Base-by-base conservation (phyloP, 2,329 filamentous ascomycete species). In the Bisporella sp. region DNA sequence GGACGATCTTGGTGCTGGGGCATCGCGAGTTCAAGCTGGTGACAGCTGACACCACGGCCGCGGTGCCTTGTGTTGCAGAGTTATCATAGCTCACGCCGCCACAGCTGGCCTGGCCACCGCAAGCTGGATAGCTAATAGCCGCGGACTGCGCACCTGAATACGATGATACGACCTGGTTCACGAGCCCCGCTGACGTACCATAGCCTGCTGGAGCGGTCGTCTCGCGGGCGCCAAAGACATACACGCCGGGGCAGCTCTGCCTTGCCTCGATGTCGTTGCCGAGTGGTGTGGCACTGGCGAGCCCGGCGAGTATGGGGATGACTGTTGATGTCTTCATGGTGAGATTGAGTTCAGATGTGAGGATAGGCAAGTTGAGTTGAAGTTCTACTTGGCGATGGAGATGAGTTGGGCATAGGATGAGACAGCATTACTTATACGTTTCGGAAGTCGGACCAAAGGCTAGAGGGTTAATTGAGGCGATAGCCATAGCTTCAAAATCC, bases 61-160 rank as follows among this genome's bases (percentile, higher is more conserved):
- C 61, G 5, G 78, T 81, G 39, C 82, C 82, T 50, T 78, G 73
- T 4, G 69, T 62, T 0, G 77, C 79, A 6, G 81, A 85, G 57
- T 73, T 74, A 1, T 73, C 78, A 57, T 86, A 87, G 60, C 72
- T 74, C 30, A 76, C 66, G n/a, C 76, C 71, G 11, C 80, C 80
- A 57, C 82, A 85, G 0, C 69, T 71, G 1, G 71, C 59, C 57
- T 80, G 74, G 5, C 82, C 82, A 51, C 82, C 82, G 41, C 80
- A 84, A 2, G 83, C 83, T 37, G 84, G 78, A 58, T 82, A 81
- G 40, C 52, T 62, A 54, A 82, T 79, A 21, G 78, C 73, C 54
- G 80, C 77, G 1, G 76, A 67, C 0, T 76, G 79, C 1, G 76
- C 65, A 0, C 76, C 77, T 0, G 74, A 58, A 55, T 77, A 73